Base-by-base conservation (phyloP, 495 filamentous ascomycete species). In the Talaromyces proteolyticus region DNA sequence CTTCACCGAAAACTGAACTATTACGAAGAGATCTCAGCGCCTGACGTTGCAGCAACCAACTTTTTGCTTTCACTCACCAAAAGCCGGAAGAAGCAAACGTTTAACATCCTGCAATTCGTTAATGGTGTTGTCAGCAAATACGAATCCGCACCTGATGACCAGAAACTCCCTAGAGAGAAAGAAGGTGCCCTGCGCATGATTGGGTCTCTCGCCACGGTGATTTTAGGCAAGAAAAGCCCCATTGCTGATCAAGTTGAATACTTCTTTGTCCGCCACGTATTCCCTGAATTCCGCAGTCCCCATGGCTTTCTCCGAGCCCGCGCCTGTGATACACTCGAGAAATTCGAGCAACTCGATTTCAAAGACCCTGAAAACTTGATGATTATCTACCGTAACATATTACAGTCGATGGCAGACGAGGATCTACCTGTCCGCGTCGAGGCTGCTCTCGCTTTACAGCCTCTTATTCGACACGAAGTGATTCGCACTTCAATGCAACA, bases 171-270 rank as follows among this genome's bases (percentile, higher is more conserved):
- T 43, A 77, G 95, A 34, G 89, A 92, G 57, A 98, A 98, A 75
- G 93, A 98, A 68, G 93, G 93, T 55, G 93, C 93, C 19, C 66
- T 98, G 51, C 77, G 94, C 42, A 98, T 98, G 93, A 96, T 98
- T 57, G 94, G 92, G 5, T 97, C 93, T 1, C 68, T 98, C 41
- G 85, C 93, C 1, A 86, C 88, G 11, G 92, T 98, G 19, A 95
- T 98, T 42, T 77, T 98, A 25, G 90, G 89, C 44, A 98, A 97
- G 76, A 96, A 95, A 75, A 95, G 90, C 63, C 93, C 93, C 10
- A 95, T 98, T 57, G 93, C 93, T 34, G 86, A 94, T 56, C 89
- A 96, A 70, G 92, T 96, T n/a, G 93, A 98, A 68, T 96, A 93
- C 61, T 98, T 98, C 77, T 88, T 98, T 53, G 91, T 97, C 47